These are phyloP conservation scores for Pelargonium nanum DNA, from an alignment of 345 rosid species.

Conservation along the genomic window DNA sequence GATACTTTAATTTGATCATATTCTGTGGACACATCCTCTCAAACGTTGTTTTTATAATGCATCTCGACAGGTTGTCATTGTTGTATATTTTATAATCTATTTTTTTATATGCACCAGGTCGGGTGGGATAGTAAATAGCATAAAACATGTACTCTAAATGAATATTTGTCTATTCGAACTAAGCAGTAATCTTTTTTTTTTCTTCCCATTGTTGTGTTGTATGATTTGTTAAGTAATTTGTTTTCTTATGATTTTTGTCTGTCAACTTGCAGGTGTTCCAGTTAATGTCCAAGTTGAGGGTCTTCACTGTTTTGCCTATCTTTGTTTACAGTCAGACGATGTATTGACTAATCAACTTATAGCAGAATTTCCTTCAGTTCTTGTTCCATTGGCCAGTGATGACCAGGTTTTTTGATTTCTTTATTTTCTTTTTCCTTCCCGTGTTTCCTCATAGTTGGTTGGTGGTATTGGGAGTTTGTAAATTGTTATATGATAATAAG, in stretches of 20 bases:
- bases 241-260: conserved; percentile 12
- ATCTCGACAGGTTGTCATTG: no score
- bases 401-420: conserved; percentile 46
- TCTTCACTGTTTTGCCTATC: conserved; percentile 58
- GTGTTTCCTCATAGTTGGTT: not conserved
- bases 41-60: not conserved
- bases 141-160: no score
- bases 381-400: conserved; percentile 61
- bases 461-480: not conserved
- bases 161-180: no score
- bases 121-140: not conserved
- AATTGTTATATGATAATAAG: no score
- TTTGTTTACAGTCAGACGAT: conserved; percentile 47
- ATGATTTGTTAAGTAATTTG: not conserved
- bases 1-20: no score
- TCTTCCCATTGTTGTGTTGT: not conserved
- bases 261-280: conserved; percentile 48
- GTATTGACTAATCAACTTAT: conserved; percentile 47
- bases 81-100: no score
- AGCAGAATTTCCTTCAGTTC: conserved; percentile 54
- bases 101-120: not conserved
- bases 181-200: no score
- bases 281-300: conserved; percentile 53
- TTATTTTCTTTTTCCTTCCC: not conserved
- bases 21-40: no score